Conservation (phyloP, 1,284 basidiomycete genomes). For the Mixia osmundae region DNA sequence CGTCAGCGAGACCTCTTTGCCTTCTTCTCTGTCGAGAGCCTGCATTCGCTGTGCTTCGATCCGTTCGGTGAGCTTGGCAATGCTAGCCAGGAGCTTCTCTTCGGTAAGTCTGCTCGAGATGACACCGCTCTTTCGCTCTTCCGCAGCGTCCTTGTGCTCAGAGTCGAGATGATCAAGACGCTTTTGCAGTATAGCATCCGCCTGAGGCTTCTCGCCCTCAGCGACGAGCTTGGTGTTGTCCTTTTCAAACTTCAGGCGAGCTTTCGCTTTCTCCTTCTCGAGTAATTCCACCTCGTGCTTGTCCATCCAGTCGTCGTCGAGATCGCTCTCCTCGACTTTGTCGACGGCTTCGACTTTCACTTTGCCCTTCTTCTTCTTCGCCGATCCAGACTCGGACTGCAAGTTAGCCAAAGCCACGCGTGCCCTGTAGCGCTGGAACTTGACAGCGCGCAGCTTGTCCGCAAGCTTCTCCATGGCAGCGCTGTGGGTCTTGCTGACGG, state of each 20-base stretch:
- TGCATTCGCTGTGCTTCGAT: conserved; percentile 63
- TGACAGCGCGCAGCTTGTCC: conserved; percentile 47
- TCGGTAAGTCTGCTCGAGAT: too few relatives aligned
- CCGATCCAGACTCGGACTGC: too few relatives aligned
- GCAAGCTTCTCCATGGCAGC: conserved; percentile 76
- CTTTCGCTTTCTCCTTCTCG: conserved; percentile 75
- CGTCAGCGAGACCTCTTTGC: conserved; percentile 74
- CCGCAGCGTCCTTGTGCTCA: too few relatives aligned
- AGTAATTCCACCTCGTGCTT: conserved; percentile 50
- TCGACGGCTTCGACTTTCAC: conserved; percentile 32
- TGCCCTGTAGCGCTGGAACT: conserved; percentile 83
- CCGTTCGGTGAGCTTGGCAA: conserved; percentile 52
- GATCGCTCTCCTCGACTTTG: conserved; percentile 56
- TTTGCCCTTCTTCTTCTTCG: conserved; percentile 22
- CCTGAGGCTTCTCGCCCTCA: background rate
- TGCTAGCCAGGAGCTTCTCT: conserved; percentile 27
- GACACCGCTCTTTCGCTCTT: too few relatives aligned
- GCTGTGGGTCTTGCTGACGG: conserved; percentile 69
- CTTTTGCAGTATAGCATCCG: too few relatives aligned
- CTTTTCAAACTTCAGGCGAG: conserved; percentile 19
- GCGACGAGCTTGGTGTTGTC: conserved; percentile 3
- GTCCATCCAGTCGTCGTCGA: conserved; percentile 75
- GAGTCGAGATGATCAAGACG: too few relatives aligned
- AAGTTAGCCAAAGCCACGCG: too few relatives aligned
- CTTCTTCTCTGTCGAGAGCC: conserved; percentile 68